A percentile compares a stretch with the other conserved stretches of the same genome.
phyloP scores from a whole-genome alignment of 2,329 filamentous ascomycete species.

The Sphaceloma murrayae region DNA sequence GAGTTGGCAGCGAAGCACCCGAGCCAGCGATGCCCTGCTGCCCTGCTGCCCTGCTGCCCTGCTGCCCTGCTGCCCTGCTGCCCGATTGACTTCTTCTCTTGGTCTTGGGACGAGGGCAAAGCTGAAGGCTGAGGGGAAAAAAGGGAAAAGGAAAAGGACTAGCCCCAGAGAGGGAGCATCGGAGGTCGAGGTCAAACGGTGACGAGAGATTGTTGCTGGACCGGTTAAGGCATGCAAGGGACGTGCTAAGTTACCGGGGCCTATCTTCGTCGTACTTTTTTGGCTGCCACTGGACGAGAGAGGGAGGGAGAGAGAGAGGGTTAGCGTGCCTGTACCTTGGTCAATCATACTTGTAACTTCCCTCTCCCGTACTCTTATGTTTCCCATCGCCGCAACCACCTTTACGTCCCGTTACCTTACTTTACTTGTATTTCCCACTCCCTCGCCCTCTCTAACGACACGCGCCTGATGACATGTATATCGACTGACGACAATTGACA shows the following conservation, averaged over 20 bases:
- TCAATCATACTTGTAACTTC: constrained; percentile 12
- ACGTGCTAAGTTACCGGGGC: constrained; percentile 4
- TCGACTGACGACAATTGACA: background rate
- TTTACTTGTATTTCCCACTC: no score
- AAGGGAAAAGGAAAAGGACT: no score
- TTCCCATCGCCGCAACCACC: no score
- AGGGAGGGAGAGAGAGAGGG: no score
- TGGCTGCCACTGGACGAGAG: no score
- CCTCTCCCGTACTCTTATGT: constrained; percentile 5
- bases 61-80: no score
- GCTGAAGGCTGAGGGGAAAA: no score
- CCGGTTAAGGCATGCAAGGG: constrained; percentile 16
- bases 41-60: no score
- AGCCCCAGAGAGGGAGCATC: constrained; percentile 3
- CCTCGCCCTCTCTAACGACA: constrained; percentile 2
- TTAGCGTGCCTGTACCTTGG: background rate
- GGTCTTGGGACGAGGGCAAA: no score
- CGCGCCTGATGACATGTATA: constrained; percentile 11
- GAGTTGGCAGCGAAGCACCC: constrained; percentile 12
- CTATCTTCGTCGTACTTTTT: constrained; percentile 10
- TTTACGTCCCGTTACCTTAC: no score
- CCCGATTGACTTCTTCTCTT: no score
- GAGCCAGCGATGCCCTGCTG: no score
- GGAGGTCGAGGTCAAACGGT: constrained; percentile 8
- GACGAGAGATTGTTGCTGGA: constrained; percentile 16